Evolutionary conservation across 306 rosid species (phyloP), one percentile per base, ranked within the genome.

Genomic region (Quercus cerris): DNA sequence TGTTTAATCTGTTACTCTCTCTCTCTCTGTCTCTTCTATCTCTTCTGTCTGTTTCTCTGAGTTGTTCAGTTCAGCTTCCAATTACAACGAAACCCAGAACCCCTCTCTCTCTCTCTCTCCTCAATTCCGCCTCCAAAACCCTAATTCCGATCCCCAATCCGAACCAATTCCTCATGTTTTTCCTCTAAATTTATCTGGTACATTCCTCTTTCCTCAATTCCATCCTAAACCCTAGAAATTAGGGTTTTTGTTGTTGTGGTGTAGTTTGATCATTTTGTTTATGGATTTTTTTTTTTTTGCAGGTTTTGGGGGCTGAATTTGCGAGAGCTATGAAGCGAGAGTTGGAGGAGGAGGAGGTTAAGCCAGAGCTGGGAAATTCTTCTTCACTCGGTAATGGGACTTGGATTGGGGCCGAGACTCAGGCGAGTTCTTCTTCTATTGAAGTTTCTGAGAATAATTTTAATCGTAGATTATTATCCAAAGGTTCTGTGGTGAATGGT

Each of bases 401-500:
- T 73, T 71, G 22, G 81, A 61, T 81, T 75, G 59, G 75, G 62
- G 28, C 81, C 41, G 82, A 83, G 72, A 28, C 68, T 25, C 62
- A 75, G 70, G 19, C 69, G 75, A 71, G 78, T 75, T 61, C 72
- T 68, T 33, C 70, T 73, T 25, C 20, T 30, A 51, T 73, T 28
- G 88, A 77, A 15, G 84, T 55, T 77, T 68, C 81, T 54, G 87
- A 76, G 82, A 73, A 74, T 71, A 27, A 22, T 5, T 19, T 69
- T 66, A 68, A 76, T 73, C 76, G 78, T 35, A 82, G 81, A 67
- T 73, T 82, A 33, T 76, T 81, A 23, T 76, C 78, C 46, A 87
- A 81, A 75, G 86, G 91, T 49, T 81, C 89, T 27, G 33, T 81
- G 30, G 92, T 93, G 56, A 85, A 93, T 61, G 99, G 98, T 59